Conservation (phyloP, 495 filamentous ascomycete species). For the Pseudoneurospora amorphoporcata region DNA sequence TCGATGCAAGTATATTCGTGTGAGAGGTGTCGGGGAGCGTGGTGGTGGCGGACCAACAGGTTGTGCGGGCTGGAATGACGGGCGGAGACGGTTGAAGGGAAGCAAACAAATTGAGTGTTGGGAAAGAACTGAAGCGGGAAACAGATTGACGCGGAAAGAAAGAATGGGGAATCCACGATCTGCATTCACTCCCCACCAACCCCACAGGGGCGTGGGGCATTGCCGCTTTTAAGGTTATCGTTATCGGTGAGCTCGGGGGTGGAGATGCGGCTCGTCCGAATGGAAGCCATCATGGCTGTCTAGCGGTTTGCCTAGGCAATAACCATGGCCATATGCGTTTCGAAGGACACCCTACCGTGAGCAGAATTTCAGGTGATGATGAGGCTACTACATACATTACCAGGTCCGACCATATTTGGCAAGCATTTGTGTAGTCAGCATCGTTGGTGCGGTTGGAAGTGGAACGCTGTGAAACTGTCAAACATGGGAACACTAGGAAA, state of each 20-base stretch:
- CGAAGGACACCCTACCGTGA: not conserved
- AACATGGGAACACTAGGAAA: not conserved
- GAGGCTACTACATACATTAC: not conserved
- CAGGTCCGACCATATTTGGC: not conserved
- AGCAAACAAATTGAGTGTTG: not conserved
- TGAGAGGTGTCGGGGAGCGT: not conserved
- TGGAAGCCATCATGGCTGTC: not conserved
- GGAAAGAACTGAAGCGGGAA: not conserved
- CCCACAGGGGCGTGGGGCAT: not conserved
- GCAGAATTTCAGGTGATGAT: not conserved
- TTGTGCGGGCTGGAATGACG: not conserved
- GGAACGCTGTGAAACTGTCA: not conserved
- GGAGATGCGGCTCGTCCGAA: not conserved
- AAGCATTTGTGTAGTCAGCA: not conserved
- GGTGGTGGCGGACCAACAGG: not conserved
- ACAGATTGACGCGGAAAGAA: not conserved
- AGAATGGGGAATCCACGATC: not conserved
- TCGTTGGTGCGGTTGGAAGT: not conserved
- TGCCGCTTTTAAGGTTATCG: not conserved
- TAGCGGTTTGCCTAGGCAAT: not conserved
- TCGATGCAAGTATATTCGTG: not conserved
- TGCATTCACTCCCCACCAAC: not conserved
- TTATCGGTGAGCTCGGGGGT: not conserved
- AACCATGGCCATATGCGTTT: not conserved
- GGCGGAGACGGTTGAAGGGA: not conserved